phyloP scores from a whole-genome alignment of 2,329 filamentous ascomycete species.

The Diaporthe batatas region DNA sequence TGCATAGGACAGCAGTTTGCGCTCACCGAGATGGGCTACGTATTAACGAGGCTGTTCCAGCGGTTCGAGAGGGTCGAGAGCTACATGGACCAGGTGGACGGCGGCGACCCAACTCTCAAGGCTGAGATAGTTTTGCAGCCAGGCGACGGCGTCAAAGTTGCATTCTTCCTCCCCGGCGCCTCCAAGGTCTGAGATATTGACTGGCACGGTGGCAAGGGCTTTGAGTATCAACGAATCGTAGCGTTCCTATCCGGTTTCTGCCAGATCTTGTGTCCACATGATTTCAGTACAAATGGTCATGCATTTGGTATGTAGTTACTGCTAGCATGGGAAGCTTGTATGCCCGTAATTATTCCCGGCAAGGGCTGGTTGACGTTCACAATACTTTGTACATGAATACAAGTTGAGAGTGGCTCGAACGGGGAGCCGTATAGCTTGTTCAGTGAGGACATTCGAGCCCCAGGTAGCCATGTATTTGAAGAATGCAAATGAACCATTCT shows the following conservation, averaged over 20 bases:
- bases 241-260: neutral
- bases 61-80: conserved; percentile 74
- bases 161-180: conserved; percentile 62
- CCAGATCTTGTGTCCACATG: neutral
- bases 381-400: neutral
- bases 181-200: conserved; percentile 44
- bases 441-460: neutral
- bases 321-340: neutral
- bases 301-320: neutral
- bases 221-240: neutral
- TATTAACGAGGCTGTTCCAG: conserved; percentile 79
- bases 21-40: conserved; percentile 81
- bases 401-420: neutral
- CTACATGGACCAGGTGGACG: conserved; percentile 67
- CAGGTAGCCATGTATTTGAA: neutral
- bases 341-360: neutral
- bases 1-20: conserved; percentile 88
- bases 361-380: neutral
- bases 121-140: conserved; percentile 72
- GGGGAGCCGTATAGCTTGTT: neutral
- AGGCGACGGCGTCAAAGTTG: conserved; percentile 69
- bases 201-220: too few species aligned
- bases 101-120: conserved; percentile 66
- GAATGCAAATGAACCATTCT: too few species aligned
- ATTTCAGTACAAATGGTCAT: neutral